These are phyloP conservation scores for Fusarium scirpi DNA, from an alignment of 2,329 filamentous ascomycete genomes.

Conservation along the genomic window DNA sequence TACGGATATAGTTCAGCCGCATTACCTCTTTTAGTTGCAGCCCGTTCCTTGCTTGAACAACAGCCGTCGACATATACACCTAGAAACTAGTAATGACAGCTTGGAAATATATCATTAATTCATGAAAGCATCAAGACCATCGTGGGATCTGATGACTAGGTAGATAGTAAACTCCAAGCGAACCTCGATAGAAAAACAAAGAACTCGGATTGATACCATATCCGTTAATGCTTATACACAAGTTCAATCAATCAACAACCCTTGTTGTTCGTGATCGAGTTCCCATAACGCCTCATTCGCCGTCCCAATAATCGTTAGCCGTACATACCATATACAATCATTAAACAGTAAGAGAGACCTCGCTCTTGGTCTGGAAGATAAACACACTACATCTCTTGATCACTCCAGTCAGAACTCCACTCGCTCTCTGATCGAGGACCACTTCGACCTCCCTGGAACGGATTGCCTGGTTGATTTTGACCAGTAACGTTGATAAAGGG, in stretches of 20 bases:
- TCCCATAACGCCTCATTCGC: slow-evolving; percentile 35
- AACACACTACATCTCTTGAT: slow-evolving; percentile 8
- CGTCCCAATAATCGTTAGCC: slow-evolving; percentile 28
- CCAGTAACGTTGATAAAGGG: slow-evolving; percentile 45
- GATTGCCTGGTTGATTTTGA: slow-evolving; percentile 37
- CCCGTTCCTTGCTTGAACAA: neutral
- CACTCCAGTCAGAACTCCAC: slow-evolving; percentile 20
- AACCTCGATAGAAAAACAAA: neutral
- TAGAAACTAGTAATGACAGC: too few relatives aligned
- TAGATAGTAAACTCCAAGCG: neutral
- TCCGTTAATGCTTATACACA: slow-evolving; percentile 10
- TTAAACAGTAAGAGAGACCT: neutral
- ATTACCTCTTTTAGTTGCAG: neutral
- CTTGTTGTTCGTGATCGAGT: slow-evolving; percentile 5
- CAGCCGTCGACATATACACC: neutral
- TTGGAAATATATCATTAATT: neutral
- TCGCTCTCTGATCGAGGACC: slow-evolving; percentile 16
- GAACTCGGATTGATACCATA: neutral
- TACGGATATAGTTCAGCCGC: neutral
- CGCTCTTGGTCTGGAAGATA: neutral
- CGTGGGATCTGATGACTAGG: neutral
- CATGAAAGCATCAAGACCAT: neutral
- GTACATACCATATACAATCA: slow-evolving; percentile 23
- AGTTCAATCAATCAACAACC: slow-evolving; percentile 8
- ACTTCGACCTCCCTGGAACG: slow-evolving; percentile 22